phyloP scores from a whole-genome alignment of 2,329 filamentous ascomycete species.

The Cercospora janseana region DNA sequence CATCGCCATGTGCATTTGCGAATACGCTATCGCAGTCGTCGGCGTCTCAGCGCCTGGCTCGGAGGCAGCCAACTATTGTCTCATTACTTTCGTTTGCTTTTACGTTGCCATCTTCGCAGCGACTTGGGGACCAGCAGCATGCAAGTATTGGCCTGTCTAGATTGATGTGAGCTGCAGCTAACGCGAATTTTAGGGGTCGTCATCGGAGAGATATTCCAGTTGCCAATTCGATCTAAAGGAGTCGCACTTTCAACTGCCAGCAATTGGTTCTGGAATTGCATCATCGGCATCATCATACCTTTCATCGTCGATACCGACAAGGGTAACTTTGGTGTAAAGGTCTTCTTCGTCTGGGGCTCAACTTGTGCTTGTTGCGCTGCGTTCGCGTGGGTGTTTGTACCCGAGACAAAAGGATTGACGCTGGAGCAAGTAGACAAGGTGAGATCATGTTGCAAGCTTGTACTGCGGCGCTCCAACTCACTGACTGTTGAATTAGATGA shows the following conservation, averaged over 20 bases:
- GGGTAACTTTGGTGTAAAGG: conserved; percentile 52
- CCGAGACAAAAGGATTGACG: conserved; percentile 43
- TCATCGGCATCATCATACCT: conserved; percentile 68
- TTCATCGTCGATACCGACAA: conserved; percentile 64
- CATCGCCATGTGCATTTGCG: conserved; percentile 75
- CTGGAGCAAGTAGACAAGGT: conserved; percentile 34
- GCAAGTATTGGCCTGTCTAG: not conserved
- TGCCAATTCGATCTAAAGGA: conserved; percentile 54
- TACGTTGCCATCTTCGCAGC: conserved; percentile 91
- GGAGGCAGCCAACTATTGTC: conserved; percentile 49
- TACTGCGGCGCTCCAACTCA: not conserved
- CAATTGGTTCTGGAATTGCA: conserved; percentile 53
- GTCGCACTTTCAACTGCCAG: conserved; percentile 82
- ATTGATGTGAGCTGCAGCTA: not conserved
- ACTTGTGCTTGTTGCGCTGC: conserved; percentile 36
- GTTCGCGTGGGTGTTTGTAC: conserved; percentile 42
- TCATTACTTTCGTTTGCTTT: conserved; percentile 85
- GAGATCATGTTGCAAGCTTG: not conserved
- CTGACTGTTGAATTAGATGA: conserved; percentile 36
- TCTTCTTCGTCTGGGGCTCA: conserved; percentile 50
- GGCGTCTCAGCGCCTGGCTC: conserved; percentile 45
- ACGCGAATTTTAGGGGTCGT: conserved; percentile 44
- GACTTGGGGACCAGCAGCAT: conserved; percentile 58
- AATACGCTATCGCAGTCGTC: conserved; percentile 75
- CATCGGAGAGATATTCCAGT: conserved; percentile 85